Evolutionary conservation across 805 yeast species (phyloP), one percentile per base, ranked within the genome.

Genomic region (Isabelozyma heimii): DNA sequence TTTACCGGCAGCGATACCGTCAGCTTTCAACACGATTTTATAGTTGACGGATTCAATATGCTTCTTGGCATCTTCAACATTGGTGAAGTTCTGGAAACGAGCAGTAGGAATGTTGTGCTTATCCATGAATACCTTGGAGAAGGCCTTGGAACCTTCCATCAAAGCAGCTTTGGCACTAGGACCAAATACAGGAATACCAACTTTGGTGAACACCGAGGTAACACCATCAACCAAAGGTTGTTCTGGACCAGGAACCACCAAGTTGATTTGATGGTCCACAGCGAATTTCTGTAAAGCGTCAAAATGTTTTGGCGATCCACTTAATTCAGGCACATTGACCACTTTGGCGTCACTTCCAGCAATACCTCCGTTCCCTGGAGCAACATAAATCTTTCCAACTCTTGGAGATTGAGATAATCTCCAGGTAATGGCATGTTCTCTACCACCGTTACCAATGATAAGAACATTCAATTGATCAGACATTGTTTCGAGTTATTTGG

Each of bases 221-320:
- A 94, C 83, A 45, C 99, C 99, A 61, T 94, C 97, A 30, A 95
- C 97, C 53, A 95, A 77, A 37, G 99, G 98, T 72, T 91, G 97
- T 71, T 94, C 99, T n/a, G 99, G 99, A 33, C 99, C 99, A 37
- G 99, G 98, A 41, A 94, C 77, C 5, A 90, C 98, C 48, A 94
- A 75, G 45, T 76, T 79, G 47, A 94, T 79, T 5, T 79, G 59
- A 47, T 91, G 73, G 27, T 80, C 80, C 13, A 76, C 64, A 5
- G 97, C 97, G 68, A 91, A 91, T 50, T 83, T 72, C 48, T 83
- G 89, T 52, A 94, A 77, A 30, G 73, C 70, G 1, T 77, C 77
- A 59, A 94, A 94, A 56, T 91, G 86, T n/a, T 69, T 71, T 51
- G 83, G 81, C 24, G 82, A 67, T 6, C 87, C 78, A 37, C 83